Evolutionary conservation across 23 red algal species (phyloP), one percentile per base, ranked within the genome.

Genomic region (Chondrus crispus): DNA sequence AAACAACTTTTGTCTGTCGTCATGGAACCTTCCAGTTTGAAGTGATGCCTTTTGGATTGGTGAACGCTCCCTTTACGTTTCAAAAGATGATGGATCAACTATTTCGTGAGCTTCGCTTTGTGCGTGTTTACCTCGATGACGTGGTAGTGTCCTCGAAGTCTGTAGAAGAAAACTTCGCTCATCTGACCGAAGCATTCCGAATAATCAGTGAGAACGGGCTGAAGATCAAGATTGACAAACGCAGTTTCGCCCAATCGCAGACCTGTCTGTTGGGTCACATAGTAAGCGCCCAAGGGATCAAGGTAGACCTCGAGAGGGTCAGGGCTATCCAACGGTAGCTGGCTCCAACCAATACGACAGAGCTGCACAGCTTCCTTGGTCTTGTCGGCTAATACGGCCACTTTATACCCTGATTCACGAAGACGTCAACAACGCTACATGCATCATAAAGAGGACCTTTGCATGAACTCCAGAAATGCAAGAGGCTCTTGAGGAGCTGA

Each of bases 11-110:
- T 48, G 69, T 75, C 32, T 74, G 63, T 24, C 29, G 4, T 9
- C 3, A 57, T 57, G 84, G 84, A 13, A 88, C 2, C 24, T 88
- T 41, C 45, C 37, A 88, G 22, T 88, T 53, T n/a, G 46, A 74
- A 36, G 43, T 75, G 6, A 77, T 88, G 84, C 84, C 68, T 13
- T 88, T 88, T 48, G 84, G 84, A 26, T 64, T 88, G 42, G 75
- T 75, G 29, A 88, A 88, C 68, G 3, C 68, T 0, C 84, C 84
- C 26, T 42, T 64, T 11, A 88, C 64, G 33, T 85, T 85, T 41
- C 81, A 85, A 69, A 40, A 51, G 39, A 68, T 68, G 43, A 62
- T 69, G 7, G 81, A 85, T 5, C 36, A 22, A 33, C 29, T 85
- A 24, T 41, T 85, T 4, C n/a, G 11, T n/a, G 26, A 20, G 29